Conservation (phyloP, 2,329 filamentous ascomycete genomes). For the Sporothrix brasiliensis region DNA sequence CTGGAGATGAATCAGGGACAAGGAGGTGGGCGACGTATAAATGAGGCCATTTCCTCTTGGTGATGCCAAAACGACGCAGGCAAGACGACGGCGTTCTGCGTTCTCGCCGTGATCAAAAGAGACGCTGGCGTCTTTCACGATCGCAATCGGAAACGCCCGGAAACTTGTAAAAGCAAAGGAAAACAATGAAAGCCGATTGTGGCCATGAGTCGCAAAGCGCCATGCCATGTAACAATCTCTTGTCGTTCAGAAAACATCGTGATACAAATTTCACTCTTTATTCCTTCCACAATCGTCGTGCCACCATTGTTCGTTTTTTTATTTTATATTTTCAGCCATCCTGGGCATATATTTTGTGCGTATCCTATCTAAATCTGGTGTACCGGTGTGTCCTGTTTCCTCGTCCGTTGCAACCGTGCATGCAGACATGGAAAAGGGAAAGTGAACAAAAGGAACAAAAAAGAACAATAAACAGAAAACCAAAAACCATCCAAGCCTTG, state of each 20-base stretch:
- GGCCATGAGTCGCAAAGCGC: too few species aligned
- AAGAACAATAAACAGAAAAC: background rate
- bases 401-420: background rate
- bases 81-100: too few species aligned
- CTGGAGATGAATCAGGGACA: slow-evolving; percentile 10
- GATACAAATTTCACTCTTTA: background rate
- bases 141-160: background rate
- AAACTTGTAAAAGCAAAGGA: too few species aligned
- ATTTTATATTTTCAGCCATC: slow-evolving; percentile 3
- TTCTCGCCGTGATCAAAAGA: background rate
- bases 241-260: background rate
- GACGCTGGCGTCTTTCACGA: background rate
- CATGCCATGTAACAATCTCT: too few species aligned
- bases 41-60: background rate
- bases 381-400: background rate
- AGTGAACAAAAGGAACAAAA: background rate
- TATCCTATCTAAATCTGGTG: slow-evolving; percentile 15
- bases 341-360: slow-evolving; percentile 23
- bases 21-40: background rate
- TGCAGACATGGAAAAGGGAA: slow-evolving; percentile 1
- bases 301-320: background rate
- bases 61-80: background rate
- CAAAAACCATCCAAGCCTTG: background rate
- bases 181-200: too few species aligned
- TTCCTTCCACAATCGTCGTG: too few species aligned